Base-by-base conservation (phyloP, 768 basidiomycete genomes). In the Pleurotus pulmonarius region DNA sequence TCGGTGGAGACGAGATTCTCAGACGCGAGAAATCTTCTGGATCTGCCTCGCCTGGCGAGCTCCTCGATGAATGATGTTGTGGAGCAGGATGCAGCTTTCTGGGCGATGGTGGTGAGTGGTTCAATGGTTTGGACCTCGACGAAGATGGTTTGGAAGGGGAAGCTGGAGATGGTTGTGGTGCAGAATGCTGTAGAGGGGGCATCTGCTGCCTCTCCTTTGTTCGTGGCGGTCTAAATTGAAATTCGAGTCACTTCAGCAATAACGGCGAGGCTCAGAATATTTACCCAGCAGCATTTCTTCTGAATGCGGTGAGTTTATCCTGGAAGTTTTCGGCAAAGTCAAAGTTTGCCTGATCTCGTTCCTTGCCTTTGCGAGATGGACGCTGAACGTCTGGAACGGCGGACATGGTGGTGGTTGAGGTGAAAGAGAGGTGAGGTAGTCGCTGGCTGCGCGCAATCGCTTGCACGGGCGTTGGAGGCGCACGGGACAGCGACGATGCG, bases 11-110 rank as follows among this genome's bases (percentile, higher is more conserved):
- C 4, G 88, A 88, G 16, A 90, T 86, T 67, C 81, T 86, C 63
- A 91, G 80, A 20, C 89, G 83, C 44, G 83, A 85, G 65, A 91
- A 91, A 52, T 89, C 88, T 60, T 85, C 87, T 45, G 81, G 77
- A 68, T 89, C 87, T 5, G 86, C 76, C 49, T 88, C 85, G 26
- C 63, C 55, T 29, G 67, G 69, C 56, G 56, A 55, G 37, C 67
- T 57, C 49, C 70, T 71, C 51, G 74, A 72, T 59, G 70, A 61
- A 49, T 73, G 69, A 44, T 74, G 65, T 43, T 71, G 57, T 57
- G 69, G 61, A 49, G 65, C 56, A 59, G 63, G 51, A 45, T 73
- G 72, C n/a, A 39, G 51, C 47, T 68, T 65, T 49, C 71, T 75
- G 5, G 75, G 67, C 3, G 76, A 73, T 4, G 71, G 58, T 1